phyloP scores from a whole-genome alignment of 176 grass and related monocot genomes.

The Tillandsia leiboldiana region DNA sequence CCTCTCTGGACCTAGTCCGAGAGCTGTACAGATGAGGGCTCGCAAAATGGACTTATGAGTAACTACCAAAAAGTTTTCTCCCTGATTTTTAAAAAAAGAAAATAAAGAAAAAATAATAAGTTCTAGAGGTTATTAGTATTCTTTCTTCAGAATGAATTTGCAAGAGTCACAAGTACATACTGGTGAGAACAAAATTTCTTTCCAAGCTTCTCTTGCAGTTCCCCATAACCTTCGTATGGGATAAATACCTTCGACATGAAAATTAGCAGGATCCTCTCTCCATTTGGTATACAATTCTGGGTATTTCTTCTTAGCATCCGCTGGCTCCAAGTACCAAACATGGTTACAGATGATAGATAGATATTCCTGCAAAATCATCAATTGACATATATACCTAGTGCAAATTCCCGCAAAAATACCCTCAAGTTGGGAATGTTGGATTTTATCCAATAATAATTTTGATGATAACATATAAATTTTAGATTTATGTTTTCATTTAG shows the following conservation, averaged over 20 bases:
- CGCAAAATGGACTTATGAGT: slow-evolving; percentile 82
- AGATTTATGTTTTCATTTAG: no score
- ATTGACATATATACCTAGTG: no score
- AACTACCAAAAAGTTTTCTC: slow-evolving; percentile 58
- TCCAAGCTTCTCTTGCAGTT: slow-evolving; percentile 62
- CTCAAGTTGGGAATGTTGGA: no score
- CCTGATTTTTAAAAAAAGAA: slow-evolving; percentile 20
- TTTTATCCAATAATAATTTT: no score
- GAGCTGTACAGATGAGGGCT: slow-evolving; percentile 62
- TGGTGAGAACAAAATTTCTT: slow-evolving; percentile 59
- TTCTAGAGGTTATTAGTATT: not conserved
- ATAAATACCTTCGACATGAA: slow-evolving; percentile 68
- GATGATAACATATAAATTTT: no score
- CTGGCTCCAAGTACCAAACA: slow-evolving; percentile 50
- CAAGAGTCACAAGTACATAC: slow-evolving; percentile 16
- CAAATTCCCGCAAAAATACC: no score
- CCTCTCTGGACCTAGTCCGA: slow-evolving; percentile 67
- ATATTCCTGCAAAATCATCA: not conserved
- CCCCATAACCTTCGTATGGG: slow-evolving; percentile 50
- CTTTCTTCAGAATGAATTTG: slow-evolving; percentile 2
- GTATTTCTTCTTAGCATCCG: slow-evolving; percentile 76
- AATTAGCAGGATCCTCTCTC: slow-evolving; percentile 77
- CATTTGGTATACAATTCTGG: slow-evolving; percentile 62
- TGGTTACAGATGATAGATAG: slow-evolving; percentile 21
- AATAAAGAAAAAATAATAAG: not conserved